Percentiles rank a stretch among this genome's conserved stretches.
phyloP scores from a whole-genome alignment of 1,139 yeast genomes.

The Yamadazyma diospyri region DNA sequence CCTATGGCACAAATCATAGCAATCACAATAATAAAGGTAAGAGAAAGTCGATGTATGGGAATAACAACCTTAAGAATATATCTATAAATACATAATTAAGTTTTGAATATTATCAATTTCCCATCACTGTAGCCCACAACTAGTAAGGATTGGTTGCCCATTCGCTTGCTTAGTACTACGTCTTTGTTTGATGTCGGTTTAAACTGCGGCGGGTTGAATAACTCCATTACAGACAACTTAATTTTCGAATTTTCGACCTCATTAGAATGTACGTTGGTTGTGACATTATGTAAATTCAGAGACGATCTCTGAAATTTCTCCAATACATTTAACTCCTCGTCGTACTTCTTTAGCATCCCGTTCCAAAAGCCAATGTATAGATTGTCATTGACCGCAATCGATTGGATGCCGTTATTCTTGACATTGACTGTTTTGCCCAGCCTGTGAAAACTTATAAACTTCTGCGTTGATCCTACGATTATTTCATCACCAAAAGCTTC shows the following conservation, averaged over 20 bases:
- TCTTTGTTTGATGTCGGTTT: neutral
- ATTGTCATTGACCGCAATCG: conserved; percentile 11
- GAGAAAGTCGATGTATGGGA: conserved; percentile 17
- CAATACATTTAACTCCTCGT: conserved; percentile 9
- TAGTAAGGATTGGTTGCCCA: conserved; percentile 17
- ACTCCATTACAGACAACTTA: conserved; percentile 17
- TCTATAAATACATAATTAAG: conserved; percentile 6
- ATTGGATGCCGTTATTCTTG: conserved; percentile 21
- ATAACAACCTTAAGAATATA: conserved; percentile 13
- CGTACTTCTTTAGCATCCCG: conserved; percentile 29
- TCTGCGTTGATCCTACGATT: conserved; percentile 43
- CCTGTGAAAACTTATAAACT: conserved; percentile 27
- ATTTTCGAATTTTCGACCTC: conserved; percentile 11
- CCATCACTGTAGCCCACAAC: conserved; percentile 42
- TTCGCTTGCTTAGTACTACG: conserved; percentile 4
- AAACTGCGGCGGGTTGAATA: conserved; percentile 7
- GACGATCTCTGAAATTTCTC: conserved; percentile 13
- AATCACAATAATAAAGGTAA: conserved; percentile 11
- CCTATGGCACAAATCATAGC: neutral
- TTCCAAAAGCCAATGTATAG: conserved; percentile 39
- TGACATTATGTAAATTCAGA: conserved; percentile 15
- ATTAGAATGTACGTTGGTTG: conserved; percentile 10
- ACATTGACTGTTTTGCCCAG: conserved; percentile 11
- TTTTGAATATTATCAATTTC: conserved; percentile 13
- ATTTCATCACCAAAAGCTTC: conserved; percentile 18